phyloP scores from a whole-genome alignment of 495 filamentous ascomycete genomes.

The Penicillium pulvis region DNA sequence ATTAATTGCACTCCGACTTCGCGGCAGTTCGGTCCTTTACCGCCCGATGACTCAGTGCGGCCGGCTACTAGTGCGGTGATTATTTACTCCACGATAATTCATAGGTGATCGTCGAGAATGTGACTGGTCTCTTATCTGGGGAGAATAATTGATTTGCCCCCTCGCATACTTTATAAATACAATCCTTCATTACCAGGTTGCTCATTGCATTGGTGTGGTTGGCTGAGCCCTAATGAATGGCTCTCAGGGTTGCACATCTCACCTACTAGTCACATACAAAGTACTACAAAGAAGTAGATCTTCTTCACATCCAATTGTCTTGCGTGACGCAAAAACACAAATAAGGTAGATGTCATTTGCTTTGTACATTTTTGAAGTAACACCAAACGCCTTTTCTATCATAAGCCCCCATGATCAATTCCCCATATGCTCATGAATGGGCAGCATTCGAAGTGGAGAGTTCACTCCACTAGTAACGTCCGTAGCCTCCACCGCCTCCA shows the following conservation, averaged over 20 bases:
- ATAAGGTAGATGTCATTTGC: background rate
- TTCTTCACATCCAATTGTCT: background rate
- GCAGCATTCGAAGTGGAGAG: background rate
- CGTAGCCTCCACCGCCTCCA: constrained; percentile 35
- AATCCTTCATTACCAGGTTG: background rate
- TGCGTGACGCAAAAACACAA: background rate
- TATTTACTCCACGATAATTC: constrained; percentile 6
- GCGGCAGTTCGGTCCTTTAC: constrained; percentile 29
- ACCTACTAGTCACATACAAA: background rate
- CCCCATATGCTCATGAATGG: constrained; percentile 2
- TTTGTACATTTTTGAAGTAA: constrained; percentile 4
- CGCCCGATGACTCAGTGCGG: constrained; percentile 24
- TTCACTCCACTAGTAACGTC: constrained; percentile 36
- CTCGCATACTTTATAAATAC: background rate
- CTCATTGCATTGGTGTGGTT: background rate
- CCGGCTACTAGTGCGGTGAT: background rate
- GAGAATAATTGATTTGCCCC: background rate
- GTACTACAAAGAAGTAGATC: background rate
- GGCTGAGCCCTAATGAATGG: background rate
- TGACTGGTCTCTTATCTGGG: background rate
- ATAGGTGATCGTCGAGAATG: background rate
- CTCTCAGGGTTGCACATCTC: background rate
- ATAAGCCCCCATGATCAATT: background rate
- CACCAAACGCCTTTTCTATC: constrained; percentile 2
- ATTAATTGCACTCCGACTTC: constrained; percentile 40